phyloP scores from a whole-genome alignment of 2,329 filamentous ascomycete species.

The Didymella exigua region DNA sequence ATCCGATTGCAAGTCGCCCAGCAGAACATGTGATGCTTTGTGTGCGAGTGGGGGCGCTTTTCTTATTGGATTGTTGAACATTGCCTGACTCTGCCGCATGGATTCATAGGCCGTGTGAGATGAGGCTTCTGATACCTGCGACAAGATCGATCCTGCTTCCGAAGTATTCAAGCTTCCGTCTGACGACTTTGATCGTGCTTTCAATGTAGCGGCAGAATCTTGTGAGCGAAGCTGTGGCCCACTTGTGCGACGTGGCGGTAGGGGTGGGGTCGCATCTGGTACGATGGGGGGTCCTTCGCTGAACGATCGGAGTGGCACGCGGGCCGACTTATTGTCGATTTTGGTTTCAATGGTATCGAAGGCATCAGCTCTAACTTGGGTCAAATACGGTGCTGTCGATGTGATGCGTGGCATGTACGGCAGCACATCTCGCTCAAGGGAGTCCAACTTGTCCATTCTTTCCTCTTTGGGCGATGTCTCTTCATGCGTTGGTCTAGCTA shows the following conservation, averaged over 20 bases:
- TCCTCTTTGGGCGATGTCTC: neutral
- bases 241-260: slow-evolving; percentile 31
- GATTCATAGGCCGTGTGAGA: slow-evolving; percentile 22
- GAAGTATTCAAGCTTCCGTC: slow-evolving; percentile 16
- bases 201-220: neutral
- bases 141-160: slow-evolving; percentile 16
- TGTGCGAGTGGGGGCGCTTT: slow-evolving; percentile 22
- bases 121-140: slow-evolving; percentile 23
- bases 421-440: slow-evolving; percentile 24
- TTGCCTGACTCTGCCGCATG: neutral
- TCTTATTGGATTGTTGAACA: slow-evolving; percentile 8
- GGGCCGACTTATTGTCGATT: neutral
- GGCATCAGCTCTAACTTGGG: neutral
- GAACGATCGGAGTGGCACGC: slow-evolving; percentile 12
- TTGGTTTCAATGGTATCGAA: slow-evolving; percentile 5
- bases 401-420: slow-evolving; percentile 24
- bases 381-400: slow-evolving; percentile 13
- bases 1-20: neutral
- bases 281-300: slow-evolving; percentile 10
- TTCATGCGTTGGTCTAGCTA: neutral
- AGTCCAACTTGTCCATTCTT: slow-evolving; percentile 11
- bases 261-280: slow-evolving; percentile 13
- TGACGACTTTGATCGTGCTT: slow-evolving; percentile 14
- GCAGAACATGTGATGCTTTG: slow-evolving; percentile 20
- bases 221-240: slow-evolving; percentile 6